Evolutionary conservation across 352 stramenopile species (phyloP), one percentile per base, ranked within the genome.

Genomic region (Thraustochytrium sp.): DNA sequence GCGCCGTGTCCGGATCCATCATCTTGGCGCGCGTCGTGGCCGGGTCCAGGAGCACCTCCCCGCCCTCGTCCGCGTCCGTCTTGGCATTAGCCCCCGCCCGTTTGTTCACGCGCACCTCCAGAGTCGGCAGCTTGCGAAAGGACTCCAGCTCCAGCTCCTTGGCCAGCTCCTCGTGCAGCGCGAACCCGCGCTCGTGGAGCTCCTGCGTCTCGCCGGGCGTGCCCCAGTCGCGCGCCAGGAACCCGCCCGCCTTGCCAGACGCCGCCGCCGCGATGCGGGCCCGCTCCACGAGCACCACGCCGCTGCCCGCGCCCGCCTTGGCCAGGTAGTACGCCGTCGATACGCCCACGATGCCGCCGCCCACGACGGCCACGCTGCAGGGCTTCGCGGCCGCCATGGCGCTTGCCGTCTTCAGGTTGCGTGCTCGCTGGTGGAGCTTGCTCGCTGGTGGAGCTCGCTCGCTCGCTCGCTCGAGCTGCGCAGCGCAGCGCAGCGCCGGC

Each of bases 241-340:
- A 96, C 8, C 92, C 92, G 40, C 92, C 92, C 0, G 91, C 91
- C 82, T 96, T 96, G 16, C 92, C 92, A 62, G 86, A 92, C 2
- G 92, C 91, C 23, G 91, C 91, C 3, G 88, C 89, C 18, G 91
- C 92, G 18, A 92, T 82, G 59, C 49, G 78, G 34, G 88, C 88
- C 16, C 86, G 49, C 86, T 94, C 90, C 8, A 94, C 72, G 16
- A 94, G 46, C 3, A 63, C 46, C 13, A 65, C 53, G 13, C 48
- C 44, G 13, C 31, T 44, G 13, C 42, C 68, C 13, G n/a, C 1
- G 9, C 68, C 34, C 31, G 13, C 16, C 13, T 68, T 29, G 13
- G 59, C 59, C 26, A 72, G 26, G 36, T 44, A 72, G 40, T 42
- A 72, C 34, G 59, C 59, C 59, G 59, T 72, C 40, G 59, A 72